Percentiles rank a stretch among this genome's conserved stretches.
Evolutionary conservation across 208 protist genomes (phyloP).

Genomic region (Crithidia acanthocephali): DNA sequence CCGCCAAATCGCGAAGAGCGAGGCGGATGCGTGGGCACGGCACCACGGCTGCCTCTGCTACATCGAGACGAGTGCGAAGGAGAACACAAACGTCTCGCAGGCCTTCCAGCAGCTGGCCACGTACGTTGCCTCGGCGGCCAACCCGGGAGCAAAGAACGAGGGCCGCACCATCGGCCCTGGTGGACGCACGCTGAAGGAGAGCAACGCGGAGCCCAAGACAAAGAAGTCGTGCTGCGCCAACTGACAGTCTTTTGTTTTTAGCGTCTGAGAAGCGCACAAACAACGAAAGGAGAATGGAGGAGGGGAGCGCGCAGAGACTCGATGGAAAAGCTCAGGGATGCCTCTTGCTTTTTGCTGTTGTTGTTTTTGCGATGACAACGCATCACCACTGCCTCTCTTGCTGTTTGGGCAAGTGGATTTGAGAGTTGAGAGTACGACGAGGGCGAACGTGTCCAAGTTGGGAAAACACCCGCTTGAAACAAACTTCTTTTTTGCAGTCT

Average conservation of each 20-base stretch:
- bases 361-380: too few relatives aligned
- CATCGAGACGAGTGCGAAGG: slow-evolving; percentile 88
- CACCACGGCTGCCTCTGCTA: slow-evolving; percentile 80
- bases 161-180: slow-evolving; percentile 32
- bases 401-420: too few relatives aligned
- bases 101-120: slow-evolving; percentile 88
- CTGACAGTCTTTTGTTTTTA: slow-evolving; percentile 1
- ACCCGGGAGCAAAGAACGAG: slow-evolving; percentile 30
- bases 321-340: not conserved
- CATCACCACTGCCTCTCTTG: too few relatives aligned
- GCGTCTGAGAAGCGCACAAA: not conserved
- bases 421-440: too few relatives aligned
- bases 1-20: slow-evolving; percentile 78
- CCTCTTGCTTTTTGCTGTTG: too few relatives aligned
- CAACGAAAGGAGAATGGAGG: not conserved
- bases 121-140: slow-evolving; percentile 55
- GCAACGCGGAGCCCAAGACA: slow-evolving; percentile 1
- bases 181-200: slow-evolving; percentile 25
- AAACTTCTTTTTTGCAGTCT: too few relatives aligned
- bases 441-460: too few relatives aligned
- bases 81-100: slow-evolving; percentile 86
- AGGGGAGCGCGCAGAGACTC: not conserved
- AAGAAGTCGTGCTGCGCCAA: slow-evolving; percentile 36
- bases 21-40: slow-evolving; percentile 85
- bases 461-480: too few relatives aligned